Evolutionary conservation across 2,329 filamentous ascomycete species (phyloP).

Genomic region (Chrysosporium keratinophilum): DNA sequence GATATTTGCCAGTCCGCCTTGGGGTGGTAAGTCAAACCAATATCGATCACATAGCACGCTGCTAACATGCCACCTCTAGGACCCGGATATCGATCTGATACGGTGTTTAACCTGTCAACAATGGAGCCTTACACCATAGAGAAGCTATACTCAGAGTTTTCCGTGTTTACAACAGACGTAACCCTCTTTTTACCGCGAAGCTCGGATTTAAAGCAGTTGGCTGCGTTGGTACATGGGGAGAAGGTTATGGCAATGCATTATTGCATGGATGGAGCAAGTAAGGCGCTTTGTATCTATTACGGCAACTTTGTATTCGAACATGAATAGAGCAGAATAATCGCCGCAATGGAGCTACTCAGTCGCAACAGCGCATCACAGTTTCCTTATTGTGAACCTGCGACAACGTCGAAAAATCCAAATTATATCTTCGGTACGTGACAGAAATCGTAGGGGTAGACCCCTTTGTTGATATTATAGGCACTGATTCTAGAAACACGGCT

Average conservation of each 20-base stretch:
- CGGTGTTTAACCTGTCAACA: slow-evolving; percentile 68
- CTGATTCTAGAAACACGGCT: too few species aligned
- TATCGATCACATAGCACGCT: neutral
- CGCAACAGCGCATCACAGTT: too few species aligned
- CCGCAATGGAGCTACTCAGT: neutral
- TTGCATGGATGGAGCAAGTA: slow-evolving; percentile 81
- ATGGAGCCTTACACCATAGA: slow-evolving; percentile 80
- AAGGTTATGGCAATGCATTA: slow-evolving; percentile 80
- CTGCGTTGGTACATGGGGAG: slow-evolving; percentile 40
- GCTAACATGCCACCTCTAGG: slow-evolving; percentile 31
- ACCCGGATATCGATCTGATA: slow-evolving; percentile 51
- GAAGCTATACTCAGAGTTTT: slow-evolving; percentile 54
- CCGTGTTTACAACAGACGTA: slow-evolving; percentile 41
- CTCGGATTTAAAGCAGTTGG: slow-evolving; percentile 70
- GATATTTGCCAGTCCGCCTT: slow-evolving; percentile 63
- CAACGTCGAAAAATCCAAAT: too few species aligned
- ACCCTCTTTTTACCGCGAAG: slow-evolving; percentile 79
- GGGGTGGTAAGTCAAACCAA: slow-evolving; percentile 51
- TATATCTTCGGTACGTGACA: too few species aligned
- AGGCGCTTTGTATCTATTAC: slow-evolving; percentile 54
- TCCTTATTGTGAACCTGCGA: too few species aligned
- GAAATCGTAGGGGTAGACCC: too few species aligned
- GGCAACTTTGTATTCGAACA: slow-evolving; percentile 41
- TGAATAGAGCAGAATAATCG: neutral
- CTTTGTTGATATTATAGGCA: too few species aligned